Base-by-base conservation (phyloP, 208 protist genomes). In the Crithidia brevicula region DNA sequence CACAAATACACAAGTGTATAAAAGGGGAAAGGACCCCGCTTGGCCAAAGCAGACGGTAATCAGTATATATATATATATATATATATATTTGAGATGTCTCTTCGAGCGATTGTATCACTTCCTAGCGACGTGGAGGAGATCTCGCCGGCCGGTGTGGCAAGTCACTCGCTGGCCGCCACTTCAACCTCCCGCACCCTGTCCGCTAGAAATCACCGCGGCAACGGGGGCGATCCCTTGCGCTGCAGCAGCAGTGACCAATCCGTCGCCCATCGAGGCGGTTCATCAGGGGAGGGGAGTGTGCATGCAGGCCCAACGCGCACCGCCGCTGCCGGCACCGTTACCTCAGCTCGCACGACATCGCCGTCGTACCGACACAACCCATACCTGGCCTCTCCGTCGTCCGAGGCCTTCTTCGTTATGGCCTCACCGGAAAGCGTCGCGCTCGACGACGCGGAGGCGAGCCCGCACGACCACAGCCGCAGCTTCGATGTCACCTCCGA, bases 311-410 rank as follows among this genome's bases (percentile, higher is more conserved):
- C n/a, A n/a, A n/a, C n/a, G n/a, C n/a, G n/a, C n/a, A n/a, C n/a
- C n/a, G n/a, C n/a, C n/a, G n/a, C n/a, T n/a, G n/a, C n/a, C n/a
- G n/a, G n/a, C n/a, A n/a, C n/a, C n/a, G n/a, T n/a, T n/a, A n/a
- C n/a, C n/a, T n/a, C n/a, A n/a, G 23, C 23, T 30, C 33, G 43
- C 45, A 38, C 27, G 36, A 23, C 27, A 33, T 46, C 56, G 25
- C 50, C 43, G 9, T 61, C 40, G 3, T 75, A 68, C 69, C 69
- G 69, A 7, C 69, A 75, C 47, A 67, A 75, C 25, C 69, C 69
- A 1, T 75, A 75, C 22, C 25, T 67, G 7, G 50, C 51, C 43
- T 63, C 69, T 7, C 60, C 61, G 0, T 8, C 38, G 60, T 47
- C 69, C 2, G 25, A 66, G 6, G 18, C 23, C 15, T 51, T 23